phyloP scores from a whole-genome alignment of 192 early-diverging fungal genomes.

The Gigaspora rosea region DNA sequence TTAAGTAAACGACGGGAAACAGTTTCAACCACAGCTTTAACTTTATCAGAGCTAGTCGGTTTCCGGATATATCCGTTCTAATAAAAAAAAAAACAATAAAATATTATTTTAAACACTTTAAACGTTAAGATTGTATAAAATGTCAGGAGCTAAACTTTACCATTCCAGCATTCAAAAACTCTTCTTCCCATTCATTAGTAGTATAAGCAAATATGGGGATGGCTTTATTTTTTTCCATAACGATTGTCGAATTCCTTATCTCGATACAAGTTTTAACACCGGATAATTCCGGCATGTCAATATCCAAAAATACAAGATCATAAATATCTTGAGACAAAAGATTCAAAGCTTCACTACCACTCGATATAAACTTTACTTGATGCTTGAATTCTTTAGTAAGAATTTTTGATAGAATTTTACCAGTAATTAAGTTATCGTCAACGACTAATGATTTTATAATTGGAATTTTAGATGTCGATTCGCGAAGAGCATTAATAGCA shows the following conservation, averaged over 20 bases:
- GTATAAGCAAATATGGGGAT: slow-evolving; percentile 70
- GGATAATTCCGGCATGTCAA: slow-evolving; percentile 49
- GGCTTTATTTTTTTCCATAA: slow-evolving; percentile 51
- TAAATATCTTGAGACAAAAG: slow-evolving; percentile 39
- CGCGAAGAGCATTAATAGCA: too few relatives aligned
- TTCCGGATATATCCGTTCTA: too few relatives aligned
- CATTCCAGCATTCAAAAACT: slow-evolving; percentile 19
- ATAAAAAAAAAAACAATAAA: too few relatives aligned
- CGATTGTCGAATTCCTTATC: slow-evolving; percentile 47
- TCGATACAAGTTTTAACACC: slow-evolving; percentile 58
- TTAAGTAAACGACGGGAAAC: too few relatives aligned
- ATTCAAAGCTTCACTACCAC: slow-evolving; percentile 53
- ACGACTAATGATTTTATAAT: slow-evolving; percentile 38
- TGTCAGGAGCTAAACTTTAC: background rate
- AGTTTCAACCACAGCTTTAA: too few relatives aligned
- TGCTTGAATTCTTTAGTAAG: slow-evolving; percentile 47
- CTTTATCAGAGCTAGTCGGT: too few relatives aligned
- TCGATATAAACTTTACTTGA: slow-evolving; percentile 41
- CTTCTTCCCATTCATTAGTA: slow-evolving; percentile 46
- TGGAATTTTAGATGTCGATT: background rate
- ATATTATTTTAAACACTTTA: too few relatives aligned
- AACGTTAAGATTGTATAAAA: background rate
- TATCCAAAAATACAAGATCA: slow-evolving; percentile 68
- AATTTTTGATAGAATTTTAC: slow-evolving; percentile 56
- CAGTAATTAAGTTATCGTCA: slow-evolving; percentile 72